Evolutionary conservation across 1,284 basidiomycete species (phyloP), one percentile per base, ranked within the genome.

Genomic region (Puccinia polysora): DNA sequence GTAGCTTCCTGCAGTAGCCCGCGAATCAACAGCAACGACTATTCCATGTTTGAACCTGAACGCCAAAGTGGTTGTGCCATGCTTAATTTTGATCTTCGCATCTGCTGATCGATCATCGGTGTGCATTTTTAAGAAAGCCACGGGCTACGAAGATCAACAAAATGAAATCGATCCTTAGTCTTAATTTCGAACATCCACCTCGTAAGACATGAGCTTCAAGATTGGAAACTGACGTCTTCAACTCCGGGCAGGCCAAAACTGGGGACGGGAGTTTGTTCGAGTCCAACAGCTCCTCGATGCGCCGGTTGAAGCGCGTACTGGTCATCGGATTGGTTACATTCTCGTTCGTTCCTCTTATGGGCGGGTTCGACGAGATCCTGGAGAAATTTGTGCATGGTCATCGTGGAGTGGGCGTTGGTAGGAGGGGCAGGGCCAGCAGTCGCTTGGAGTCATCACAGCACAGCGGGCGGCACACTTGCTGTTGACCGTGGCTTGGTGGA

Each of bases 31-130:
- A 32, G 92, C 90, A 25, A 98, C 95, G 74, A 98, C 95, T 75
- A 98, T 94, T 67, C 96, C 96, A 49, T 95, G 96, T 79, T 90
- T 83, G 83, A 90, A 99, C 79, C 92, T 86, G 86, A 99, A 99
- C 8, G 96, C 96, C 56, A 99, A 85, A 3, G 96, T 98, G 3
- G 96, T 99, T 18, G 96, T 99, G 78, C 96, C 96, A 82, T 99
- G 96, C 78, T 93, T 89, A 75, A 99, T 93, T 84, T 98, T 98
- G 83, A 99, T 98, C 52, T 79, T 77, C 36, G 80, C 80, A 32
- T 74, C 74, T 6, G 77, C 70, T 71, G 90, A 89, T 76, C 88
- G 89, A 81, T 95, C 91, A 80, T 96, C 92, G 68, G 93, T 95
- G 82, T 96, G 91, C 73, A 90, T 81, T 77, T 88, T 85, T 77